Conservation (phyloP, 768 basidiomycete species). For the Hysterangium stoloniferum region DNA sequence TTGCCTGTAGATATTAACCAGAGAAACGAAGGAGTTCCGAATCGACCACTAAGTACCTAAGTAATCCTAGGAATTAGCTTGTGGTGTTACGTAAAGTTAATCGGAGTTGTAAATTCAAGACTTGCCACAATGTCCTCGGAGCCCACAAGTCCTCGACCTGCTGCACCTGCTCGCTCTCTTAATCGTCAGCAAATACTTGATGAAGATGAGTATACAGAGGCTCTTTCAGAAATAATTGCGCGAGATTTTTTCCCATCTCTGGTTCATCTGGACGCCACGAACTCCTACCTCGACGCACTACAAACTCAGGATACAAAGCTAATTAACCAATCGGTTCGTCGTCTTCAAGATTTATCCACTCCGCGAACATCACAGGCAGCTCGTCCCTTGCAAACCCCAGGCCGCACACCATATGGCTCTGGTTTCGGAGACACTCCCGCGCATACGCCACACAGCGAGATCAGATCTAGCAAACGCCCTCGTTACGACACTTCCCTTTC, state of each 20-base stretch:
- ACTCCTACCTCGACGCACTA: slow-evolving; percentile 77
- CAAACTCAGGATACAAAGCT: slow-evolving; percentile 66
- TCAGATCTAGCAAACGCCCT: slow-evolving; percentile 38
- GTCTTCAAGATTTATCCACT: slow-evolving; percentile 57
- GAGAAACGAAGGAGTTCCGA: too few relatives aligned
- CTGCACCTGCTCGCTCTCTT: slow-evolving; percentile 43
- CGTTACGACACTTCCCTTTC: slow-evolving; percentile 53
- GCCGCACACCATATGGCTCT: slow-evolving; percentile 56
- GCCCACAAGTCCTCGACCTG: not conserved
- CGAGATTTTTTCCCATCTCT: slow-evolving; percentile 98
- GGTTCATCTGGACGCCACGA: slow-evolving; percentile 81
- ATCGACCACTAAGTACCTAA: too few relatives aligned
- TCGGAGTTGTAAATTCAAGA: too few relatives aligned
- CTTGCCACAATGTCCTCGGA: not conserved
- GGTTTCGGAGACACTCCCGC: slow-evolving; percentile 62
- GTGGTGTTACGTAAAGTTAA: too few relatives aligned
- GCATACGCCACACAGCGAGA: slow-evolving; percentile 22
- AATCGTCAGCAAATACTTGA: slow-evolving; percentile 68
- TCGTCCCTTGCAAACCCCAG: slow-evolving; percentile 37
- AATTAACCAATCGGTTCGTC: slow-evolving; percentile 69
- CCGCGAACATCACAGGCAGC: slow-evolving; percentile 30
- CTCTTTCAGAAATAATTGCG: slow-evolving; percentile 86
- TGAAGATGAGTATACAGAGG: slow-evolving; percentile 92
- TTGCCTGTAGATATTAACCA: too few relatives aligned
- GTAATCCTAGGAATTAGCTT: too few relatives aligned